Base-by-base conservation (phyloP, 257 asterid species). In the Ajuga chamaepitys region DNA sequence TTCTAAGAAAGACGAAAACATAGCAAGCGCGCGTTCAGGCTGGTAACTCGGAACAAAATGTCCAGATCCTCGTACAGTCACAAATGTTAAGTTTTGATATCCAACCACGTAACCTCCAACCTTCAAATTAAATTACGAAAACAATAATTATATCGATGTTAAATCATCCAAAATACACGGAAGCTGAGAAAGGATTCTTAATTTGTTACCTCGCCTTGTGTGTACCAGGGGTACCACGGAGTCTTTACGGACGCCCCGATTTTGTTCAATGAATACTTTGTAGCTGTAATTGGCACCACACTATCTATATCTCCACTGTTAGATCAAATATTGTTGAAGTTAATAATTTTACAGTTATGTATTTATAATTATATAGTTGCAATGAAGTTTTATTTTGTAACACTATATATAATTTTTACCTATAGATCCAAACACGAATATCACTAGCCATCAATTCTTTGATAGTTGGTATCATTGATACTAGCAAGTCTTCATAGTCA, bases 261-360 rank as follows among this genome's bases (percentile, higher is more conserved):
- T 58, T 84, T 82, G 9, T 59, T 38, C 59, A 87, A 51, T 2
- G 85, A 83, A 34, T 84, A 84, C 25, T 58, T 67, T 50, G 86
- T 84, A 8, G 85, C 40, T 6, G 89, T 87, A 41, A 87, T 79
- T 1, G 95, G 76, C 4, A 81, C 63, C 52, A 59, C 58, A 30
- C 70, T 52, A 51, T 84, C 89, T 12, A 76, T 75, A 66, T 87
- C 95, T 67, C 87, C 89, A 42, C 95, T 87, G 82, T 77, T 16
- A 10, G 37, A 30, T 30, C 7, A 30, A 4, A 4, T 30, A 28
- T 2, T 28, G 2, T 28, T 5, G 5, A 28, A 28, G 4, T 28
- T 4, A 30, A 30, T 30, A 30, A 30, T 30, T 30, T 30, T 1
- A 30, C 4, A 30, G 5, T 30, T 30, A 30, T 30, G 7, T 30